A percentile compares a stretch with the other conserved stretches of the same genome.
Evolutionary conservation across 495 filamentous ascomycete species (phyloP).

Genomic region (Aspergillus asperescens): DNA sequence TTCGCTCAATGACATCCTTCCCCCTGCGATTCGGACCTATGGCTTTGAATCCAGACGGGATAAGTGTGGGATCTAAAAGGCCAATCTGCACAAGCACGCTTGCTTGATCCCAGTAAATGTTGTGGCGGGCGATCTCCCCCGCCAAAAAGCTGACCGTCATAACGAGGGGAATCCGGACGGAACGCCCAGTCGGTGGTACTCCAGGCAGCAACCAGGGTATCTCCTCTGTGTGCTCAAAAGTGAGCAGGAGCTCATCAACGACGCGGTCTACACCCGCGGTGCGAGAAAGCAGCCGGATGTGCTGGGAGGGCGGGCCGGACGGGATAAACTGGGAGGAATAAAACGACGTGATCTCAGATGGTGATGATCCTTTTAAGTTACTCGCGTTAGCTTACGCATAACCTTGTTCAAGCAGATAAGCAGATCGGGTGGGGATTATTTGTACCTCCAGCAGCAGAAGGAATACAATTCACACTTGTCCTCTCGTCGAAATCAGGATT

Average conservation of each 20-base stretch:
- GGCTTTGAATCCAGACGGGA: constrained; percentile 36
- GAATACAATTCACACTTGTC: constrained; percentile 25
- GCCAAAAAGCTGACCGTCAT: constrained; percentile 68
- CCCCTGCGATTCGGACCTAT: constrained; percentile 27
- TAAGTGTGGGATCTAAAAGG: constrained; percentile 56
- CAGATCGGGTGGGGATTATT: constrained; percentile 9
- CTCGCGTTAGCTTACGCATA: background rate
- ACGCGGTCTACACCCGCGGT: constrained; percentile 57
- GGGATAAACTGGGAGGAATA: constrained; percentile 69
- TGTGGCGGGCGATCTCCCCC: constrained; percentile 68
- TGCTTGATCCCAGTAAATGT: constrained; percentile 83
- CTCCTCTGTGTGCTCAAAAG: constrained; percentile 63
- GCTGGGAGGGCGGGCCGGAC: constrained; percentile 57
- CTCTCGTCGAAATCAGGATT: constrained; percentile 7
- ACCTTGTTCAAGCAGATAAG: background rate
- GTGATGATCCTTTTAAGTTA: constrained; percentile 26
- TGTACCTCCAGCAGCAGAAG: constrained; percentile 42
- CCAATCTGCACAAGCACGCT: constrained; percentile 72
- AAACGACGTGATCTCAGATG: constrained; percentile 49
- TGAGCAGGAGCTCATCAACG: constrained; percentile 51
- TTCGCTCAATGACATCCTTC: constrained; percentile 21
- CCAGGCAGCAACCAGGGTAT: constrained; percentile 77
- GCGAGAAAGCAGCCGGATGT: constrained; percentile 63
- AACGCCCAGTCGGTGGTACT: constrained; percentile 60
- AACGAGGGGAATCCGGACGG: constrained; percentile 63